phyloP scores from a whole-genome alignment of 192 early-diverging fungal genomes.

The Helicostylum pulchrum region DNA sequence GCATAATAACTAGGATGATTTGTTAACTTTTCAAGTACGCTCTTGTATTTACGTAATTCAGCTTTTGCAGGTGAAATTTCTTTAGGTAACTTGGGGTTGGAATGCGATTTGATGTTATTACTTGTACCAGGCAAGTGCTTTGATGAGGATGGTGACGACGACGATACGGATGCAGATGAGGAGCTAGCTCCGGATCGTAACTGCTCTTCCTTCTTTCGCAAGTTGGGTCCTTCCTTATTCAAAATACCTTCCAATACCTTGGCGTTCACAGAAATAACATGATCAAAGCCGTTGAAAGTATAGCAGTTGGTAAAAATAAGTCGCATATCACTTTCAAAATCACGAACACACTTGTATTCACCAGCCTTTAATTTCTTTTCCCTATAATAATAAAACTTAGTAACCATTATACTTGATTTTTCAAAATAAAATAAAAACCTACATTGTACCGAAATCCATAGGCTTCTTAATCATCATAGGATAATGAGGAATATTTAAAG shows the following conservation, averaged over 20 bases:
- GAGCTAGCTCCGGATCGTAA: not conserved
- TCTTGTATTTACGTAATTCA: slow-evolving; percentile 29
- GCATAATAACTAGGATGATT: slow-evolving; percentile 42
- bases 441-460: slow-evolving; percentile 72
- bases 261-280: slow-evolving; percentile 61
- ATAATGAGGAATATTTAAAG: slow-evolving; percentile 47
- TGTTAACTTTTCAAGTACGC: slow-evolving; percentile 25
- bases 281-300: slow-evolving; percentile 60
- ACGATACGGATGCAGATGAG: not conserved
- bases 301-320: slow-evolving; percentile 73
- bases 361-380: slow-evolving; percentile 45
- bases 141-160: slow-evolving; percentile 1
- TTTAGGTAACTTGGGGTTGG: too few relatives aligned
- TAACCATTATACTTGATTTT: not conserved
- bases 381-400: not conserved
- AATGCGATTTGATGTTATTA: not conserved
- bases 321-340: slow-evolving; percentile 58
- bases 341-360: slow-evolving; percentile 22
- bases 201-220: slow-evolving; percentile 1
- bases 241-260: slow-evolving; percentile 41
- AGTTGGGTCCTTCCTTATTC: not conserved
- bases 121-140: not conserved
- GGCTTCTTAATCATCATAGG: slow-evolving; percentile 55
- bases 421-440: slow-evolving; percentile 5
- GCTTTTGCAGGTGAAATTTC: not conserved